These are phyloP conservation scores for Phytopythium cucurbitacearum DNA, from an alignment of 352 stramenopile species.

Conservation along the genomic window DNA sequence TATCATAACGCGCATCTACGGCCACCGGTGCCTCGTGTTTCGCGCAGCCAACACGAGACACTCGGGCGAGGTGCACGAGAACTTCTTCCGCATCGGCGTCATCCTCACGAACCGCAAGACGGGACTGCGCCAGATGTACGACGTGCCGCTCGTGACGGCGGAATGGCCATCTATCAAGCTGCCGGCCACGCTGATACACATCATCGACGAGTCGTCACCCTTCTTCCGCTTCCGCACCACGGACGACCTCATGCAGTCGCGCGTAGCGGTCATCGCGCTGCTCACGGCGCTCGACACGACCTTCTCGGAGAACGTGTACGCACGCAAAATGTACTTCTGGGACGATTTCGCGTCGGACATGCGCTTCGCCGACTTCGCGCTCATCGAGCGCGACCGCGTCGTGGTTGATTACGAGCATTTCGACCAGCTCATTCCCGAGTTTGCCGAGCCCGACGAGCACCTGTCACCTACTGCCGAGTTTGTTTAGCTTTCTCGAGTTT, in stretches of 20 bases:
- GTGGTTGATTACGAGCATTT: constrained; percentile 70
- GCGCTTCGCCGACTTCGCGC: constrained; percentile 74
- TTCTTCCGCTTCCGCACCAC: constrained; percentile 76
- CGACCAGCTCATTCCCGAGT: constrained; percentile 40
- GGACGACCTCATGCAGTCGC: constrained; percentile 65
- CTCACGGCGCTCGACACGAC: constrained; percentile 82
- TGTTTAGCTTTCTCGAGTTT: constrained; percentile 6
- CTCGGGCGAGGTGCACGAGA: constrained; percentile 76
- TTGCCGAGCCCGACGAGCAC: constrained; percentile 14
- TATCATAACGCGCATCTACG: constrained; percentile 63
- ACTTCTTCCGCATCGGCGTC: constrained; percentile 80
- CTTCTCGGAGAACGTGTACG: constrained; percentile 84
- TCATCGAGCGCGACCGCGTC: constrained; percentile 60
- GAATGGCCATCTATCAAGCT: constrained; percentile 84
- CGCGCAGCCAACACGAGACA: constrained; percentile 76
- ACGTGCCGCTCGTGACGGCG: constrained; percentile 71
- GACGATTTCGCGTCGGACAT: constrained; percentile 82
- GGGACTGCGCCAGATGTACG: constrained; percentile 74
- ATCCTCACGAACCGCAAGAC: constrained; percentile 83
- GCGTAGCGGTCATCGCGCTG: constrained; percentile 71
- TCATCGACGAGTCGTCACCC: constrained; percentile 74
- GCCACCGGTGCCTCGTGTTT: constrained; percentile 75
- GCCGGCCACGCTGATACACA: constrained; percentile 75
- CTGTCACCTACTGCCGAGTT: constrained; percentile 8
- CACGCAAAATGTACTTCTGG: constrained; percentile 87